These are phyloP conservation scores for Xylaria hypoxylon DNA, from an alignment of 2,329 filamentous ascomycete genomes.

Conservation along the genomic window DNA sequence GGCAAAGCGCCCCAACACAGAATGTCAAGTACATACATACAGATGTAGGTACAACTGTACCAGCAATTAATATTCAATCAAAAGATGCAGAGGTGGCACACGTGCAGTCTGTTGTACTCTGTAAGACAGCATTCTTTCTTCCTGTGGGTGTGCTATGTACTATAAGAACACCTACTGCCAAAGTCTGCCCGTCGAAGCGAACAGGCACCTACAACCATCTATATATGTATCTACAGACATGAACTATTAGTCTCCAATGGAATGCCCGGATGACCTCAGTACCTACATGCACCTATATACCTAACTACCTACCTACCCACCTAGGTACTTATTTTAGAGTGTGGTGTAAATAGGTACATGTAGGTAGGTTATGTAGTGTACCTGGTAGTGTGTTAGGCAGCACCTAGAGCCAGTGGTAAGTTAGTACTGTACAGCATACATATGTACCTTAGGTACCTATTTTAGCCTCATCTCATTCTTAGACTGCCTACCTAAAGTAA, in stretches of 20 bases:
- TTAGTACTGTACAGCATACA: background rate
- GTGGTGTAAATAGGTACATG: no score
- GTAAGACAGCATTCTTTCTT: constrained; percentile 30
- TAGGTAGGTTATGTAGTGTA: no score
- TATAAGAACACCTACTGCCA: constrained; percentile 21
- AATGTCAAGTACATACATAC: background rate
- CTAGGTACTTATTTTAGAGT: no score
- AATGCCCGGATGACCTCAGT: background rate
- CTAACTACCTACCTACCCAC: no score
- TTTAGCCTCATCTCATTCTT: constrained; percentile 31
- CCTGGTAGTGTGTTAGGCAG: no score
- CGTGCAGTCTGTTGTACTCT: constrained; percentile 31
- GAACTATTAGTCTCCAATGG: background rate
- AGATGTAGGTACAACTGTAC: no score
- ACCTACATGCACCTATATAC: no score
- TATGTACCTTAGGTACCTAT: constrained; percentile 5
- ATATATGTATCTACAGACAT: constrained; percentile 16
- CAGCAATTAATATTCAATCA: constrained; percentile 21
- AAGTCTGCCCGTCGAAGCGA: constrained; percentile 11
- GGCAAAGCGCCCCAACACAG: background rate
- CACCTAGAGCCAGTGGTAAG: no score
- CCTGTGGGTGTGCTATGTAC: constrained; percentile 8
- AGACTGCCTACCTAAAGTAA: constrained; percentile 14
- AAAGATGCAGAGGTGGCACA: constrained; percentile 22
- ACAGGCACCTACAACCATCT: constrained; percentile 3